Conservation (phyloP, 2,329 filamentous ascomycete genomes). For the Cercospora sojina region DNA sequence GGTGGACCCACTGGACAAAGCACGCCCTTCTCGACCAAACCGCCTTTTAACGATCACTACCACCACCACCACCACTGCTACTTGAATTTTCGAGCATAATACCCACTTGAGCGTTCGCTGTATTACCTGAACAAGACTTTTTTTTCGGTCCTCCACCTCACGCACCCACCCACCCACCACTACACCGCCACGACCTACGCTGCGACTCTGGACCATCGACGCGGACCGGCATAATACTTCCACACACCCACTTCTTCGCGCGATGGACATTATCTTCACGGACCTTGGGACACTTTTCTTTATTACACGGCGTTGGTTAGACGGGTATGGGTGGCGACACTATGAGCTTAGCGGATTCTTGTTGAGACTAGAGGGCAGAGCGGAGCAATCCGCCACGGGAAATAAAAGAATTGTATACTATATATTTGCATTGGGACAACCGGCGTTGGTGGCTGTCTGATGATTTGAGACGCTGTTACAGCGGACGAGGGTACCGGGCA, state of each 20-base stretch:
- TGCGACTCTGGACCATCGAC: conserved; percentile 1
- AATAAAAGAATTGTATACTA: conserved; percentile 23
- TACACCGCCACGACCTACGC: conserved; percentile 4
- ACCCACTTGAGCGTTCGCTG: conserved; percentile 27
- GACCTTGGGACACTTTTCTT: conserved; percentile 13
- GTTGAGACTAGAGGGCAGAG: conserved; percentile 24
- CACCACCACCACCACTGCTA: conserved; percentile 7
- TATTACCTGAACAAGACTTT: conserved; percentile 14
- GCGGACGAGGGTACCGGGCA: not conserved
- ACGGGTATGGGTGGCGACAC: conserved; percentile 23
- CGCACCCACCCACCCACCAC: not conserved
- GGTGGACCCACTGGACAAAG: conserved; percentile 6
- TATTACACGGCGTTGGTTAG: conserved; percentile 23
- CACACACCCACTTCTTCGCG: not conserved
- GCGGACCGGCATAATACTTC: conserved; percentile 9
- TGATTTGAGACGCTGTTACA: conserved; percentile 3
- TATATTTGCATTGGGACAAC: conserved; percentile 16
- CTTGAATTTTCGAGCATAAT: conserved; percentile 24
- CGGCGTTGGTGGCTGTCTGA: conserved; percentile 19
- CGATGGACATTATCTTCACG: conserved; percentile 13
- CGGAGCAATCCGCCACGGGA: conserved; percentile 26
- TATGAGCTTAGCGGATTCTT: conserved; percentile 19
- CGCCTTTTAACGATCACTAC: conserved; percentile 5
- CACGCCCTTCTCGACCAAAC: conserved; percentile 9
- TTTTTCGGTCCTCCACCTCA: conserved; percentile 14